Base-by-base conservation (phyloP, 2,329 filamentous ascomycete genomes). In the Fusarium buharicum region DNA sequence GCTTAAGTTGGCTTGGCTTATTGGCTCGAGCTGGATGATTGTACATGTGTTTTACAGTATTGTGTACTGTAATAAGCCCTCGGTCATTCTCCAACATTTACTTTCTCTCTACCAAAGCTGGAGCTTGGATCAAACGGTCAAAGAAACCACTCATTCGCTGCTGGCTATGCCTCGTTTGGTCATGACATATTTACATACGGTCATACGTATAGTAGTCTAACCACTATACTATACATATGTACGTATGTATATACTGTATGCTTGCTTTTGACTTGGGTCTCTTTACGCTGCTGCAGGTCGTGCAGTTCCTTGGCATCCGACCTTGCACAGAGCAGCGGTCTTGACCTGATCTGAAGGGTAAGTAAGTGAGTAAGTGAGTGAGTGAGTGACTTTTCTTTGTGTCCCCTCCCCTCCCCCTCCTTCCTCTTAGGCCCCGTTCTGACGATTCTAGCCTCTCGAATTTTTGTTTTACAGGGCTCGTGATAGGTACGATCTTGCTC, bases 401-500 rank as follows among this genome's bases (percentile, higher is more conserved):
- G 27, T 28, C 27, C 27, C 30, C 12, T 31, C 30, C 30, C 8
- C 27, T 28, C 8, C 27, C 27, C 27, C n/a, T 11, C 18, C 30
- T 13, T 11, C 18, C 30, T 17, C 17, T 12, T 11, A 28, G 16
- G 36, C 50, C 55, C 45, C 30, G 17, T 64, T 39, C 28, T 22
- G 18, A 17, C 41, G 41, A 27, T 24, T 56, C 37, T 50, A 47
- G 49, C 40, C 43, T 31, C 54, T 45, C 18, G 18, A 6, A 12
- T 51, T 49, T 55, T 33, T 46, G 6, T 16, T 45, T 62, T 64
- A 34, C 50, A 28, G 24, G 39, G 51, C 48, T 49, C 43, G 17
- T 64, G 61, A 64, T 64, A 64, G 61, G 61, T 46, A 60, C 40
- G 44, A 53, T 53, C 33, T 44, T 48, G 34, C 46, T 44, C n/a